Conservation (phyloP, 177 flowering plant species). For the Vitis hybrid region DNA sequence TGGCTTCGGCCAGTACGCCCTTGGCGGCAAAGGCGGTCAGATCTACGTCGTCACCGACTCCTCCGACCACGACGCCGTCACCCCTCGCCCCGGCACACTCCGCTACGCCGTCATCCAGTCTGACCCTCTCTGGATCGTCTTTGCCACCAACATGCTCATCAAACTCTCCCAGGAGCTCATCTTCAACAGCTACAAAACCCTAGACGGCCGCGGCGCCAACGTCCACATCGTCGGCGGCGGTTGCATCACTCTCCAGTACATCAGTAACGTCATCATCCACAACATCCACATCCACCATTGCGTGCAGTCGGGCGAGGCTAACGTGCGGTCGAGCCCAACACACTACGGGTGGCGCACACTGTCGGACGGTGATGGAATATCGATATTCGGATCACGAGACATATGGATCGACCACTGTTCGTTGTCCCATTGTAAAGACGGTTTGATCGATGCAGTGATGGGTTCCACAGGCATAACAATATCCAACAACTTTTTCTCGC, state of each 20-base stretch:
- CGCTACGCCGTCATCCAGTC: conserved; percentile 59
- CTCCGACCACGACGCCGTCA: conserved; percentile 58
- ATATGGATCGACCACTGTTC: conserved; percentile 67
- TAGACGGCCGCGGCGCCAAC: conserved; percentile 64
- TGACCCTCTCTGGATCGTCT: conserved; percentile 69
- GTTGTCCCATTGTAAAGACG: conserved; percentile 52
- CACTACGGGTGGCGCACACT: conserved; percentile 47
- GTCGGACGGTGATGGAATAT: conserved; percentile 72
- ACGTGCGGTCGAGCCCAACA: conserved; percentile 51
- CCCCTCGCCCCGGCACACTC: conserved; percentile 59
- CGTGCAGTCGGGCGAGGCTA: conserved; percentile 36
- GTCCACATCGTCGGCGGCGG: conserved; percentile 63
- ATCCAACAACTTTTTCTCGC: conserved; percentile 54
- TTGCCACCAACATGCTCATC: conserved; percentile 56
- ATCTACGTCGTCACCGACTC: conserved; percentile 60
- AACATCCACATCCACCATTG: conserved; percentile 59
- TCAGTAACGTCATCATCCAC: conserved; percentile 54
- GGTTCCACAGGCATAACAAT: conserved; percentile 64
- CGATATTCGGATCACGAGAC: conserved; percentile 52
- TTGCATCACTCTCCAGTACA: conserved; percentile 55
- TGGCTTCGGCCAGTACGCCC: conserved; percentile 66
- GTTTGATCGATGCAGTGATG: conserved; percentile 57
- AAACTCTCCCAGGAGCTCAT: conserved; percentile 55
- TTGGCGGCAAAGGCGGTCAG: conserved; percentile 61
- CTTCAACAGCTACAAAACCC: conserved; percentile 54